Evolutionary conservation across 2,329 filamentous ascomycete genomes (phyloP), one percentile per base, ranked within the genome.

Genomic region (Nigrospora oryzae): DNA sequence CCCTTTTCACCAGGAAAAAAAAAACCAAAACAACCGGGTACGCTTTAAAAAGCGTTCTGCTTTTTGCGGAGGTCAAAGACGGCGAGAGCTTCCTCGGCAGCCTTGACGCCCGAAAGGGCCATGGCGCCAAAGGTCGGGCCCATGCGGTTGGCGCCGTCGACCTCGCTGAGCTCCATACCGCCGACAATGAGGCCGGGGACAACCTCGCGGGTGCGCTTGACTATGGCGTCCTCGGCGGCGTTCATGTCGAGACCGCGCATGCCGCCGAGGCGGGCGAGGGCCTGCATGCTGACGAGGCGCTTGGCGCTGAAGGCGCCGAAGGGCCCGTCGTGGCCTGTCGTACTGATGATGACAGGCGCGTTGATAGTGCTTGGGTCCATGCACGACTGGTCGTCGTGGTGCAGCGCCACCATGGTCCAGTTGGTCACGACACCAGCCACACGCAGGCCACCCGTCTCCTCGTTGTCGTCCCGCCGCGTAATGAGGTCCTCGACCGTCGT

Each of bases 351-450:
- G 47, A 95, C 66, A 1, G 89, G 89, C 0, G 89, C 88, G 62
- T 95, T 95, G 77, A 95, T 95, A 58, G 89, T 95, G 79, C 93
- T 95, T 54, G 89, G 89, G 65, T 95, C 90, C 89, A 95, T 95
- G 83, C 89, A 95, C 49, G 81, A 86, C 71, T 95, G 89, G 63
- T 91, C 86, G 61, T 89, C 85, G 65, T 90, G 86, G 65, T 90
- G 84, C 74, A 91, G 86, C 37, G 83, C 80, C 40, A 95, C 89
- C 23, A 95, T 77, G 1, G 89, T 95, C 89, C 89, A 96, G 77
- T 96, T 96, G 58, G 88, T 94, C 45, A 96, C 90, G 2, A 95
- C 89, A 57, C 89, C 89, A 10, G 88, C 86, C 53, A 95, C 83
- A 51, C 86, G 81, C 37, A 94, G 67, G 11, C 71, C 34, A 23